Base-by-base conservation (phyloP, 495 filamentous ascomycete genomes). In the Xylaria longipes region DNA sequence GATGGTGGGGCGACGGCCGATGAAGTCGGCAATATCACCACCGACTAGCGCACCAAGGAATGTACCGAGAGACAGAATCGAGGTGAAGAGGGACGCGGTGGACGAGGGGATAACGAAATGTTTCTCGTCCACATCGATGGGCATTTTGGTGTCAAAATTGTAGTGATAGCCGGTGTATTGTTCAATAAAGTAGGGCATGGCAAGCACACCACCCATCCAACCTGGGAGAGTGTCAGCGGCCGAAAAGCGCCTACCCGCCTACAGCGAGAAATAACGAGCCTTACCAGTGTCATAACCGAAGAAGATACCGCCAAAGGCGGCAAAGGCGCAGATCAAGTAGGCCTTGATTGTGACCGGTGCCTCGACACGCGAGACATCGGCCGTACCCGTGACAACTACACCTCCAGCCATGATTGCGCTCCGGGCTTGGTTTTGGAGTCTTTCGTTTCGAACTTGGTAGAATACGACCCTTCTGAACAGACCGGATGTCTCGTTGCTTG, bases 1-100 rank as follows among this genome's bases (percentile, higher is more conserved):
- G 75, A 91, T 86, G 25, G 88, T 91, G 20, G 79, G 83, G 29
- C 87, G 86, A 78, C 89, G 88, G 69, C 89, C 89, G 65, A 89
- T 82, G 80, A 84, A 87, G 73, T 91, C 89, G 45, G 89, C 87
- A 46, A 91, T 75, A 71, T 88, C 85, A 82, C 88, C 89, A 46
- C 88, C 88, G 37, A 90, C 80, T 45, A 91, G 75, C 70, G 89
- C 86, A 77, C 89, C 89, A 74, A 91, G 89, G 85, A 91, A 91
- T 60, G 89, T 91, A 72, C 89, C 89, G 72, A 84, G 85, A 20
- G 89, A 91, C 17, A 91, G 83, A 74, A 91, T 91, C 31, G 89
- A 90, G 68, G 87, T 87, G 71, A 90, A 91, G 48, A 91, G 82
- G 29, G 88, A 89, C 75, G 89, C 85, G 52, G 82, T 80, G 58